Base-by-base conservation (phyloP, 306 rosid genomes). In the Trichosanthes cucumerina region DNA sequence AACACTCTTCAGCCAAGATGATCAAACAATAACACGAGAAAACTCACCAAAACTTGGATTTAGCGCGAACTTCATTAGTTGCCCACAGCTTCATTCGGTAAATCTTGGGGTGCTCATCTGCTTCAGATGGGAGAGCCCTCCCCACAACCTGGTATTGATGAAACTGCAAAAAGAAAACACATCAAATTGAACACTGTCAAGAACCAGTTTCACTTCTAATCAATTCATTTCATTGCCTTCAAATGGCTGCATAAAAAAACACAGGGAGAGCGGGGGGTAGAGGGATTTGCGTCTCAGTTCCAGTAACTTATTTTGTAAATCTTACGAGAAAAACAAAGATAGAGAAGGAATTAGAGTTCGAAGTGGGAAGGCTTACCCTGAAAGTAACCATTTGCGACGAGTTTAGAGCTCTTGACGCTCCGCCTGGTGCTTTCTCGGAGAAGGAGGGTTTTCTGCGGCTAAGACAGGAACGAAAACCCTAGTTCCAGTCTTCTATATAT, bases 81-180 rank as follows among this genome's bases (percentile, higher is more conserved):
- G 96, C 96, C 98, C 98, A 93, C 15, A 93, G 93, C 84, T 93
- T 93, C 98, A 93, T 93, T 21, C 98, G 90, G 82, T 91, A 93
- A 59, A 93, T 93, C 90, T 91, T 93, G 0, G 98, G 98, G 58
- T 88, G 94, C 62, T 87, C 81, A 83, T 91, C 98, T 0, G 91
- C 1, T 36, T 89, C 96, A 9, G 96, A 81, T 3, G 98, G 98
- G 58, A 93, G 91, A 81, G 91, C 96, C 82, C 98, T 88, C 21
- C 98, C 98, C 36, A 93, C 98, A 0, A 93, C 98, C 83, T 93
- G 98, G 82, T 93, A 93, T 82, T 93, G 98, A 53, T 93, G 98
- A 26, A 85, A 91, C 98, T 91, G 90, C 86, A 82, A 23, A 21
- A 68, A 21, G 24, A 43, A 71, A 81, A 13, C 39, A 54, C 11